Evolutionary conservation across 805 yeast genomes (phyloP), one percentile per base, ranked within the genome.

Genomic region (Candida insectorum): DNA sequence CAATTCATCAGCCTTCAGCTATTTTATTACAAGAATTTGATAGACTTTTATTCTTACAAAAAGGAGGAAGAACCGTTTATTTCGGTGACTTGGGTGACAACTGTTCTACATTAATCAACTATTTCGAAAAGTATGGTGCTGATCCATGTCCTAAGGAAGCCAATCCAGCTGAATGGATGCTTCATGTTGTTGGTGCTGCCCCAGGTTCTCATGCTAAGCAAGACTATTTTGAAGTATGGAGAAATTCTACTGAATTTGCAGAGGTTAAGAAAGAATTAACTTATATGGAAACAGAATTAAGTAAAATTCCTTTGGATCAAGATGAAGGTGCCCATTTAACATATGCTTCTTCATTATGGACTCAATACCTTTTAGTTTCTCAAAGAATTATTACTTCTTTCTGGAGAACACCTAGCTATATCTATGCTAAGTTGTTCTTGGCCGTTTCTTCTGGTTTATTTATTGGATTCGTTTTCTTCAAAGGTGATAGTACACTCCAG

Each of bases 1-100:
- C 93, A 16, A 84, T 84, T 45, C 91, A 83, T 60, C 93, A 84
- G 59, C 93, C 94, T 50, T 83, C 93, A 9, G 88, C 93, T 34
- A 69, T 81, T 37, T 64, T 84, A 52, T 68, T 84, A 61, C 74
- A 82, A 51, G 85, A 80, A 49, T 85, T 85, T 52, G 94, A 85
- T 52, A 72, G 87, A 49, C 65, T 85, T 46, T 63, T 70, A n/a
- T n/a, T n/a, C n/a, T n/a, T n/a, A n/a, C n/a, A n/a, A n/a, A n/a
- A n/a, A n/a, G n/a, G n/a, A n/a, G n/a, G 93, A 44, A 65, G 70
- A 50, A 83, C 89, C 43, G 89, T 82, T 18, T 84, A 83, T 58
- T 84, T 81, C 53, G 93, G 93, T 48, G 88, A 82, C 42, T 76
- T 83, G 47, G 93, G 93, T 45, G 64, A 70, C 40, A 73, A 75